These are phyloP conservation scores for Hirschioporus abietinus DNA, from an alignment of 768 basidiomycete genomes.

Conservation along the genomic window DNA sequence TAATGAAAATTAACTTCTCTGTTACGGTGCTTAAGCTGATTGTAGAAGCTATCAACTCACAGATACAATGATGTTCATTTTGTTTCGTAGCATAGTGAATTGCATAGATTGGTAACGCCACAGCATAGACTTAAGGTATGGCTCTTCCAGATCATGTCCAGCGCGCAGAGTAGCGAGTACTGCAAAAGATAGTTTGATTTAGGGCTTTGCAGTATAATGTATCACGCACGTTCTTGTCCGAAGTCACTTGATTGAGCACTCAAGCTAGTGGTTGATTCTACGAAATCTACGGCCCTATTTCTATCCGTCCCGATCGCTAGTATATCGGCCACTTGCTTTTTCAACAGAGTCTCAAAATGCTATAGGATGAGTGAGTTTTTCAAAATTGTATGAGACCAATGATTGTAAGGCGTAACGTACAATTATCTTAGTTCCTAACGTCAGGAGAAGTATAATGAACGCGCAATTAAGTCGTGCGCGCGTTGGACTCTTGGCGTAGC, in stretches of 20 bases:
- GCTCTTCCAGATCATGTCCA: constrained; percentile 19
- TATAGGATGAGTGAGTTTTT: constrained; percentile 1
- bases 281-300: constrained; percentile 13
- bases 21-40: not conserved
- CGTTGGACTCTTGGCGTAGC: constrained; percentile 12
- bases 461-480: constrained; percentile 17
- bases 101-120: constrained; percentile 13
- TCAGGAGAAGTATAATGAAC: constrained; percentile 18
- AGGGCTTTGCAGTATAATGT: not conserved
- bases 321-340: constrained; percentile 15
- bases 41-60: constrained; percentile 8
- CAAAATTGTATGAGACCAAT: not conserved
- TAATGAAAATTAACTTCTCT: not conserved
- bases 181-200: not conserved
- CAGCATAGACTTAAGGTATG: constrained; percentile 15
- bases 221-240: constrained; percentile 13
- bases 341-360: constrained; percentile 16
- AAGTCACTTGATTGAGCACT: not conserved
- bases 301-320: constrained; percentile 12
- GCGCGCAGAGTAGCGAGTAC: constrained; percentile 19
- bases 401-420: constrained; percentile 5
- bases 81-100: constrained; percentile 14
- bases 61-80: constrained; percentile 17
- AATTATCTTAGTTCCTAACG: constrained; percentile 10
- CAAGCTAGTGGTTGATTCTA: constrained; percentile 5